Evolutionary conservation across 2,329 filamentous ascomycete species (phyloP).

Genomic region (Fusarium illudens): DNA sequence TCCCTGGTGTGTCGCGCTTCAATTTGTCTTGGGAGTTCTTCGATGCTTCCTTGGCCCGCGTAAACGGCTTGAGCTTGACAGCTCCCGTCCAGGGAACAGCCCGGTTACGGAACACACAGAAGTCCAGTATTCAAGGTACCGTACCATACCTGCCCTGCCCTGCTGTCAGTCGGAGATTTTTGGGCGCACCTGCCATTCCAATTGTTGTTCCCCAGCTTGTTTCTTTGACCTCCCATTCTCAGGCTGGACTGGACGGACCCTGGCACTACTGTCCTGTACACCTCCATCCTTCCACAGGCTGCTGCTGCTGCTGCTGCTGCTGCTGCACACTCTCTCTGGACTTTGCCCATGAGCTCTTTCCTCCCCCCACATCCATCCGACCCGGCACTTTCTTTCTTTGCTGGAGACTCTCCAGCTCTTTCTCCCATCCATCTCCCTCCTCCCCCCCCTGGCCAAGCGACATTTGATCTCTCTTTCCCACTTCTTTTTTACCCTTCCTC

Average conservation of each 20-base stretch:
- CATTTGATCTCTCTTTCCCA: constrained; percentile 26
- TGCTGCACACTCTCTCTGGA: background rate
- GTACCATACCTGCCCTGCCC: background rate
- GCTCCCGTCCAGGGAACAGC: background rate
- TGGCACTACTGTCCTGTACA: constrained; percentile 4
- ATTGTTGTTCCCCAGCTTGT: constrained; percentile 2
- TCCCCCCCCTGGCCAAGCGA: constrained; percentile 2
- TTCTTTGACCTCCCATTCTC: background rate
- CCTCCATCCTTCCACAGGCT: background rate
- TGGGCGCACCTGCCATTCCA: constrained; percentile 19
- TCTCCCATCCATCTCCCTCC: constrained; percentile 20
- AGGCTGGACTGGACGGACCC: background rate
- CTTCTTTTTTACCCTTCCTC: constrained; percentile 1
- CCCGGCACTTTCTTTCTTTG: constrained; percentile 29
- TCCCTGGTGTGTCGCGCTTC: background rate
- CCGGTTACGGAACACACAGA: background rate
- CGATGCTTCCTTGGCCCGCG: background rate
- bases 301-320: background rate
- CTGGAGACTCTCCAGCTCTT: constrained; percentile 14
- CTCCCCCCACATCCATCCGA: constrained; percentile 27
- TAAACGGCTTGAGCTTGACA: background rate
- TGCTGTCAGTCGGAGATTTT: constrained; percentile 6
- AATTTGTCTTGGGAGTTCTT: constrained; percentile 2
- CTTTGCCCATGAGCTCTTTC: background rate
- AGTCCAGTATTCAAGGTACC: background rate